Conservation (phyloP, 768 basidiomycete species). For the Dioszegia hungarica region DNA sequence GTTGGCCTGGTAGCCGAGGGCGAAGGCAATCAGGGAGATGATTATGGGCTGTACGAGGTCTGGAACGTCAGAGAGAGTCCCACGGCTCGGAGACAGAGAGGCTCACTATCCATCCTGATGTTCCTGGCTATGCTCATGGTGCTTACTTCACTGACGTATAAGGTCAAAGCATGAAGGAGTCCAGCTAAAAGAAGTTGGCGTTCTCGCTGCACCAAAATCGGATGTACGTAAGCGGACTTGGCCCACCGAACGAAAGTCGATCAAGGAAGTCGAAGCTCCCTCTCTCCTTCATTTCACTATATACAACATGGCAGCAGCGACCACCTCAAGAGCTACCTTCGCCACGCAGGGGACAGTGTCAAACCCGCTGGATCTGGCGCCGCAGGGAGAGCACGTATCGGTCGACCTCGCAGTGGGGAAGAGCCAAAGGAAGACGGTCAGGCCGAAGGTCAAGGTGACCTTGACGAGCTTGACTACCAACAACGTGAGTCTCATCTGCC, state of each 20-base stretch:
- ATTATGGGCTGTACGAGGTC: slow-evolving; percentile 27
- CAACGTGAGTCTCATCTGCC: slow-evolving; percentile 33
- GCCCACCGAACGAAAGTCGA: too few species aligned
- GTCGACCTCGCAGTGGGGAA: slow-evolving; percentile 19
- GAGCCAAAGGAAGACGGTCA: slow-evolving; percentile 22
- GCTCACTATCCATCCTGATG: slow-evolving; percentile 23
- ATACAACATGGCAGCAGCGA: slow-evolving; percentile 1
- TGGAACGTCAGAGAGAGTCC: neutral
- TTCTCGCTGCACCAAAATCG: neutral
- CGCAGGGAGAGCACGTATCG: slow-evolving; percentile 26
- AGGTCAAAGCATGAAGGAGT: neutral
- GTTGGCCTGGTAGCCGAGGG: slow-evolving; percentile 31
- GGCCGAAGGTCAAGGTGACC: slow-evolving; percentile 42
- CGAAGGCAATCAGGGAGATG: slow-evolving; percentile 31
- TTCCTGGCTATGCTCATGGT: slow-evolving; percentile 5
- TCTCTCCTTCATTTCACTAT: neutral
- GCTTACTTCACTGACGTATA: neutral
- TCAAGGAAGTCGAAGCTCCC: too few species aligned
- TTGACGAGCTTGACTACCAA: slow-evolving; percentile 45
- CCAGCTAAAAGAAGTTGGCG: too few species aligned
- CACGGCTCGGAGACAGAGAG: too few species aligned
- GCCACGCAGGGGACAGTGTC: slow-evolving; percentile 42
- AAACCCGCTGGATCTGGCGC: slow-evolving; percentile 29
- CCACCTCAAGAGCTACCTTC: slow-evolving; percentile 16
- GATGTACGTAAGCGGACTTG: neutral